Base-by-base conservation (phyloP, 2,329 filamentous ascomycete genomes). In the Fusarium torulosum region DNA sequence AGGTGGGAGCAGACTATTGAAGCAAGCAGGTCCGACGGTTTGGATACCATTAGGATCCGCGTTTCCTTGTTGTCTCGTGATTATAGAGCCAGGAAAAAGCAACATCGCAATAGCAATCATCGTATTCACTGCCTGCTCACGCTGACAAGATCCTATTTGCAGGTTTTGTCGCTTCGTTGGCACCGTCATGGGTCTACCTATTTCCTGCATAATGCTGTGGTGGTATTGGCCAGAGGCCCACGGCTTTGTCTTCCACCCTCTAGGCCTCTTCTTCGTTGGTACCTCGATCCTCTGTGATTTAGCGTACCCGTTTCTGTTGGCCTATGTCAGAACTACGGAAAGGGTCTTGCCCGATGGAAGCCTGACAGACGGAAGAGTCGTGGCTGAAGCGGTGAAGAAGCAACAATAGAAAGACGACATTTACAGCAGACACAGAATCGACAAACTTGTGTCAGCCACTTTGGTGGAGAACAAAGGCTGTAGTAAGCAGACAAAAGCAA, bases 151-250 rank as follows among this genome's bases (percentile, higher is more conserved):
- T 49, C 37, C 40, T 27, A n/a, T 40, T 25, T 45, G 15, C 29
- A 85, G 83, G 82, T 75, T 80, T 29, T 80, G 77, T 31, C 79
- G 83, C 50, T 77, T 79, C 14, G 55, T 80, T 4, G 83, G 83
- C 6, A 80, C 81, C 2, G 51, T 83, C 10, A 72, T 79, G 59
- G 82, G 82, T 3, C 73, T 84, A 19, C 75, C 79, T 7, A 56
- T 78, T 13, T 75, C 75, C 42, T 80, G 79, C 52, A 72, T 72
- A 10, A 65, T 83, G 42, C 72, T 82, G n/a, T 84, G 82, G 82
- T 83, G 79, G 75, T 79, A 79, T 66, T 85, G 84, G 84, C 82
- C 82, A 4, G 84, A 85, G 56, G 80, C 82, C 2, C 81, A 85
- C 67, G 79, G 77, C 13, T 86, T 83, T 68, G 79, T 82, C 29